phyloP scores from a whole-genome alignment of 1,139 yeast genomes.

The Protomyces macrosporus region DNA sequence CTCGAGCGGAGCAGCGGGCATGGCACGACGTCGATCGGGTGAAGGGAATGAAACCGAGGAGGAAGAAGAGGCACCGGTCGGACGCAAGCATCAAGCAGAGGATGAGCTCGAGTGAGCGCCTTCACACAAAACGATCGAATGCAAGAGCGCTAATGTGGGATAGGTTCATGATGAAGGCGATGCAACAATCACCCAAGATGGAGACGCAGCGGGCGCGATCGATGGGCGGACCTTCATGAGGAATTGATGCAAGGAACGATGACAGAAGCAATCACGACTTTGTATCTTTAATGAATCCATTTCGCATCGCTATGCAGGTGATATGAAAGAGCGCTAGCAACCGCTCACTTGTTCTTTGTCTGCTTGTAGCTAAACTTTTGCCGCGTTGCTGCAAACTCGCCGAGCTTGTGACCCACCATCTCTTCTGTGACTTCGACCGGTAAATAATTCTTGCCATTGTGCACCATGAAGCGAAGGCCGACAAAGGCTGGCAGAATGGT shows the following conservation, averaged over 20 bases:
- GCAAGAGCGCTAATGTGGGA: too few species aligned
- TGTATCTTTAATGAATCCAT: too few species aligned
- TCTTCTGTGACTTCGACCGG: constrained; percentile 83
- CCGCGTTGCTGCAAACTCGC: constrained; percentile 92
- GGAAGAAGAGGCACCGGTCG: background rate
- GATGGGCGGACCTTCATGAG: background rate
- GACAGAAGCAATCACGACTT: too few species aligned
- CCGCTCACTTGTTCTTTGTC: constrained; percentile 19
- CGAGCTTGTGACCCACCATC: constrained; percentile 96
- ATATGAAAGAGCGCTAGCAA: too few species aligned
- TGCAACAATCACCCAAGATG: background rate
- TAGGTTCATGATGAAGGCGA: background rate
- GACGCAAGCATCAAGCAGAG: background rate
- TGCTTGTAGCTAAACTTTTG: constrained; percentile 35
- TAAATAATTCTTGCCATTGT: constrained; percentile 91
- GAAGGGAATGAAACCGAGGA: background rate
- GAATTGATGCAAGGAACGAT: background rate
- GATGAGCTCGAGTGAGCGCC: background rate
- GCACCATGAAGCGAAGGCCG: constrained; percentile 75
- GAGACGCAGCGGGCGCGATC: background rate
- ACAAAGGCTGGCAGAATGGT: constrained; percentile 93
- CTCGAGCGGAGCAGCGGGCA: background rate
- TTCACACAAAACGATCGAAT: background rate
- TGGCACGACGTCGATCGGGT: too few species aligned
- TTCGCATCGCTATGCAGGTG: too few species aligned